phyloP scores from a whole-genome alignment of 345 rosid genomes.

The Eucalyptus coolabah region DNA sequence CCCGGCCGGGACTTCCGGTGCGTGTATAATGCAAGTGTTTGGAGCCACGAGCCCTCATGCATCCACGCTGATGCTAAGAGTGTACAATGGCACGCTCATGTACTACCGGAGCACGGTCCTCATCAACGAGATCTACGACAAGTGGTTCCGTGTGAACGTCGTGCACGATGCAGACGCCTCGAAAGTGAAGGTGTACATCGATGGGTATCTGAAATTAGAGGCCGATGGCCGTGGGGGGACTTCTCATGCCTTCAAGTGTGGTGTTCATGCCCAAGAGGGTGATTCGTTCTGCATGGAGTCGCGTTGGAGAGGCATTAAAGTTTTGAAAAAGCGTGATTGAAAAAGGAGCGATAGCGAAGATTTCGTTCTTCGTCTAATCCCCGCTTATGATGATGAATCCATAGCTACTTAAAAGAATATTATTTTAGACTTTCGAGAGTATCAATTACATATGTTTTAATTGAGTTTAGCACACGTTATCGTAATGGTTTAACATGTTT shows the following conservation, averaged over 20 bases:
- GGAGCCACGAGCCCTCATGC: constrained; percentile 5
- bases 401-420: neutral
- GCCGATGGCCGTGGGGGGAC: constrained; percentile 12
- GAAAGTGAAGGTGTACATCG: constrained; percentile 4
- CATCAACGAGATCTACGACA: constrained; percentile 1
- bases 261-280: constrained; percentile 7
- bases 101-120: constrained; percentile 5
- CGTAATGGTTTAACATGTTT: neutral
- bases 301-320: constrained; percentile 18
- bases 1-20: constrained; percentile 13
- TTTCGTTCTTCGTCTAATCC: neutral
- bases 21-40: constrained; percentile 18
- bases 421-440: neutral
- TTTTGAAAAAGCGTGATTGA: neutral
- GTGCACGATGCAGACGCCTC: constrained; percentile 13
- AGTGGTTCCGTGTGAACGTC: constrained; percentile 21
- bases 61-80: constrained; percentile 11
- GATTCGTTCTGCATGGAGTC: constrained; percentile 19
- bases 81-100: constrained; percentile 12
- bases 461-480: neutral
- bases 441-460: neutral
- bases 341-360: neutral
- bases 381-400: neutral
- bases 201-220: constrained; percentile 5
- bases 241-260: constrained; percentile 13